Evolutionary conservation across 176 grass and related monocot genomes (phyloP).

Genomic region (Dendrocalamus sinicus): DNA sequence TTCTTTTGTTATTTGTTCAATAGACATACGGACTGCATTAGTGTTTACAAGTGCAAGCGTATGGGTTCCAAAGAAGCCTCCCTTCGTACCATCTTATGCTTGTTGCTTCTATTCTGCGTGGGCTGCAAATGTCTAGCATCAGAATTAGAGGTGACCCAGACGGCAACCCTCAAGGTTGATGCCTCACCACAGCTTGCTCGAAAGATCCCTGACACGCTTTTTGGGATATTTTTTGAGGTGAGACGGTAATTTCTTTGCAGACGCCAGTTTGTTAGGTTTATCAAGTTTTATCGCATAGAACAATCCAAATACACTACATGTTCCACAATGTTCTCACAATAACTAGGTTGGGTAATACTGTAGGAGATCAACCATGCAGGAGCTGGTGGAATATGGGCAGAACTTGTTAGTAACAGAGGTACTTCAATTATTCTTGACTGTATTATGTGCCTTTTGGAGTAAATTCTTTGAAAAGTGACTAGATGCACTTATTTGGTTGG

Average conservation of each 20-base stretch:
- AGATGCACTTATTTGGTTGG: not conserved
- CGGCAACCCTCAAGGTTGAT: conserved; percentile 62
- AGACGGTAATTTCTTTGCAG: conserved; percentile 24
- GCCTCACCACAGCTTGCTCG: conserved; percentile 59
- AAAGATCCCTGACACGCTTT: conserved; percentile 76
- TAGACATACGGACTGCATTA: conserved; percentile 2
- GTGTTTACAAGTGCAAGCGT: conserved; percentile 20
- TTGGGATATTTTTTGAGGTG: conserved; percentile 98
- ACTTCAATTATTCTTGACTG: not conserved
- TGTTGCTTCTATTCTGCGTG: too few relatives aligned
- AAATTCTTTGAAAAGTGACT: not conserved
- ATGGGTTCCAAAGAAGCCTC: too few relatives aligned
- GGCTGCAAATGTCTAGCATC: too few relatives aligned
- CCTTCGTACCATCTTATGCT: too few relatives aligned
- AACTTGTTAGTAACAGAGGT: conserved; percentile 76
- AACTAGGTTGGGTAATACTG: conserved; percentile 25
- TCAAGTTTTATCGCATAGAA: conserved; percentile 15
- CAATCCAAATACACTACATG: not conserved
- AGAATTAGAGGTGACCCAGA: conserved; percentile 13
- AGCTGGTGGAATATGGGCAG: conserved; percentile 84
- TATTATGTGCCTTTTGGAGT: too few relatives aligned
- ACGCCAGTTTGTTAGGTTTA: not conserved
- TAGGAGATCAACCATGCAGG: conserved; percentile 92
- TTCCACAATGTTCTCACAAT: not conserved
- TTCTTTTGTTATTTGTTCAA: not conserved